These are phyloP conservation scores for Colletotrichum sidae DNA, from an alignment of 2,329 filamentous ascomycete genomes.

Conservation along the genomic window DNA sequence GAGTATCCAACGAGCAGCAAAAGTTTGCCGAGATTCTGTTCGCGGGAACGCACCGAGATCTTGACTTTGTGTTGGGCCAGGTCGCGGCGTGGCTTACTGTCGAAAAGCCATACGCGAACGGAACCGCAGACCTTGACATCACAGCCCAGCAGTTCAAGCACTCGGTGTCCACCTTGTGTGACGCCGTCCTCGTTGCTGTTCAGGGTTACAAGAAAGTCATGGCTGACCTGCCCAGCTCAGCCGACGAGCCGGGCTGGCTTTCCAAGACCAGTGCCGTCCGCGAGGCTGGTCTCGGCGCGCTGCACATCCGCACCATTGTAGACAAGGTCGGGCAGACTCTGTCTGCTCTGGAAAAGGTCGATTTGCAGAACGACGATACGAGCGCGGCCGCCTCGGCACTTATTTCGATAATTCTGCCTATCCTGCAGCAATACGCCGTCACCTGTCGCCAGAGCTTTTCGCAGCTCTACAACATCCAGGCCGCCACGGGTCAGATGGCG, in stretches of 20 bases:
- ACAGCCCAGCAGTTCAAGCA: slow-evolving; percentile 62
- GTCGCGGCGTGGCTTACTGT: slow-evolving; percentile 68
- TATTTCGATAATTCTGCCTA: slow-evolving; percentile 73
- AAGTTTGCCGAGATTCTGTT: slow-evolving; percentile 3
- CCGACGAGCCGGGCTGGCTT: slow-evolving; percentile 71
- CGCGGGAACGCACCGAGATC: slow-evolving; percentile 58
- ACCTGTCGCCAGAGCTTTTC: slow-evolving; percentile 70
- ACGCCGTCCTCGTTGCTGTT: slow-evolving; percentile 82
- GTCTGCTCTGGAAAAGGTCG: slow-evolving; percentile 47
- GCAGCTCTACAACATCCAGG: slow-evolving; percentile 73
- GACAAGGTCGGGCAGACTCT: slow-evolving; percentile 29
- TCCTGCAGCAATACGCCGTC: slow-evolving; percentile 78
- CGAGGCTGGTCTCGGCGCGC: slow-evolving; percentile 24
- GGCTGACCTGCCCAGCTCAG: slow-evolving; percentile 62
- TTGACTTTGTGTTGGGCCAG: slow-evolving; percentile 75
- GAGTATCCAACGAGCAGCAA: slow-evolving; percentile 15
- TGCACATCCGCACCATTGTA: slow-evolving; percentile 31
- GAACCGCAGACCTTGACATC: not conserved
- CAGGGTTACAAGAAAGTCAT: slow-evolving; percentile 75
- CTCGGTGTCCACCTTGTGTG: slow-evolving; percentile 72
- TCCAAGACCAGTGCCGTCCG: slow-evolving; percentile 30
- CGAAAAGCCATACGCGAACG: not conserved
- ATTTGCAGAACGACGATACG: slow-evolving; percentile 53
- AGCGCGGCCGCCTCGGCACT: slow-evolving; percentile 65
- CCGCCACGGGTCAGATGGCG: slow-evolving; percentile 77